A percentile compares a stretch with the other conserved stretches of the same genome.
Evolutionary conservation across 1,284 basidiomycete genomes (phyloP).

Genomic region (Cutaneotrichosporon sp.): DNA sequence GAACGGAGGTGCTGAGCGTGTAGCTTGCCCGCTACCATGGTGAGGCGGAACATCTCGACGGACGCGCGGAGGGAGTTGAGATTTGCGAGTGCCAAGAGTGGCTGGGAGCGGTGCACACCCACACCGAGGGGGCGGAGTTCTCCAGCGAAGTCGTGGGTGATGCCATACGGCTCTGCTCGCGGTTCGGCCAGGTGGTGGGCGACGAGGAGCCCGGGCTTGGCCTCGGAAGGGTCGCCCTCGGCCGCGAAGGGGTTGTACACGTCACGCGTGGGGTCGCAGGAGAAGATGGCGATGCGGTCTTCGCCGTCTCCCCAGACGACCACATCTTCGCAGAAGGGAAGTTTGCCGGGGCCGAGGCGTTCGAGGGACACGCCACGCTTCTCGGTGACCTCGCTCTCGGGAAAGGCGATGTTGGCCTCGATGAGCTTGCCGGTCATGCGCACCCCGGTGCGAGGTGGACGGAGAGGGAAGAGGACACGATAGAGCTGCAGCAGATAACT

Average conservation of each 20-base stretch:
- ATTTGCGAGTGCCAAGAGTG: slow-evolving; percentile 14
- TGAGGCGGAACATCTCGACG: slow-evolving; percentile 17
- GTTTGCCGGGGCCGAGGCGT: not conserved
- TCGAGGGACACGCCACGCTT: not conserved
- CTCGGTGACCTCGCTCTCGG: not conserved
- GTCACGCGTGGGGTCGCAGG: slow-evolving; percentile 12
- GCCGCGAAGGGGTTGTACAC: slow-evolving; percentile 11
- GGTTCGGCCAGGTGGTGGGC: slow-evolving; percentile 6
- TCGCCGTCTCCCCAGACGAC: not conserved
- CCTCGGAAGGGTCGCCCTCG: not conserved
- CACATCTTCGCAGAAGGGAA: slow-evolving; percentile 14
- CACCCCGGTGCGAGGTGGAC: too few species aligned
- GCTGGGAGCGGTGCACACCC: not conserved
- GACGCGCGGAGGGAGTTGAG: not conserved
- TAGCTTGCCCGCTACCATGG: too few species aligned
- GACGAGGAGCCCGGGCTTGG: not conserved
- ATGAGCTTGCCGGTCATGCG: not conserved
- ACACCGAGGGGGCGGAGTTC: slow-evolving; percentile 15
- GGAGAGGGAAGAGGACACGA: not conserved
- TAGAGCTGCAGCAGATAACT: slow-evolving; percentile 4
- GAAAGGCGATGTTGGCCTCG: not conserved
- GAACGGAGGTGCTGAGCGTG: not conserved
- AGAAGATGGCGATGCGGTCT: slow-evolving; percentile 10
- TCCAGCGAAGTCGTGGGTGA: slow-evolving; percentile 10
- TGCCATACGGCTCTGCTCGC: not conserved